Percentiles rank a stretch among this genome's conserved stretches.
These are phyloP conservation scores for Leccinum angustisporum DNA, from an alignment of 1,284 basidiomycete species.

Conservation along the genomic window DNA sequence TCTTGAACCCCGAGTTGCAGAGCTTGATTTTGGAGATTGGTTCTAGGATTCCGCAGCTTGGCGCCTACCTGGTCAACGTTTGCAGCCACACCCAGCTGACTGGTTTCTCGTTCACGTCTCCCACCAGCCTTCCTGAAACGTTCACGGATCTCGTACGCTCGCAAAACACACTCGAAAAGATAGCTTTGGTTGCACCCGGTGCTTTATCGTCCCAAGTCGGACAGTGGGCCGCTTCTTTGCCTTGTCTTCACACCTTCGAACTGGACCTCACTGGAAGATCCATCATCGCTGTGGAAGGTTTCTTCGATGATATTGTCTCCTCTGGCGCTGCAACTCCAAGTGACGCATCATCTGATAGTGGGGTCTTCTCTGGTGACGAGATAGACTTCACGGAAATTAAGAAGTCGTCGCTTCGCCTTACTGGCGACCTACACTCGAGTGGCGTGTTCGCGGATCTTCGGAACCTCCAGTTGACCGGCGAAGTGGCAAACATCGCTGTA, in stretches of 20 bases:
- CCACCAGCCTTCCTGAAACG: slow-evolving; percentile 64
- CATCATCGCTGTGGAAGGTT: slow-evolving; percentile 66
- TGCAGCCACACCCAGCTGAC: slow-evolving; percentile 58
- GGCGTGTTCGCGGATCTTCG: slow-evolving; percentile 58
- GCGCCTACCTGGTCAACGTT: slow-evolving; percentile 60
- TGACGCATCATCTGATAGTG: slow-evolving; percentile 67
- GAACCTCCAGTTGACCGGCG: slow-evolving; percentile 65
- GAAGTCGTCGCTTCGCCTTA: slow-evolving; percentile 61
- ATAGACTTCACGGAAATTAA: slow-evolving; percentile 69
- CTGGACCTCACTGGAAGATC: slow-evolving; percentile 70
- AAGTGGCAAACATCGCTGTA: slow-evolving; percentile 61
- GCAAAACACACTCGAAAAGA: slow-evolving; percentile 58
- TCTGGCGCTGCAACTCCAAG: slow-evolving; percentile 69
- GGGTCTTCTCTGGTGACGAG: slow-evolving; percentile 72
- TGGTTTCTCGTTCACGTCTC: slow-evolving; percentile 66
- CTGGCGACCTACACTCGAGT: slow-evolving; percentile 49
- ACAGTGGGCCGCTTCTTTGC: slow-evolving; percentile 62
- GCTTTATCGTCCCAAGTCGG: slow-evolving; percentile 66
- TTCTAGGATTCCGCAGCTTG: slow-evolving; percentile 54
- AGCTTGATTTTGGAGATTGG: slow-evolving; percentile 61
- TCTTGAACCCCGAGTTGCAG: slow-evolving; percentile 61
- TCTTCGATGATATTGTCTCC: slow-evolving; percentile 67
- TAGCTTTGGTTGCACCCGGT: slow-evolving; percentile 68
- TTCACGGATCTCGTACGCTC: slow-evolving; percentile 62
- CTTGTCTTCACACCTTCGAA: slow-evolving; percentile 58